phyloP scores from a whole-genome alignment of 345 rosid species.

The Microcos paniculata region DNA sequence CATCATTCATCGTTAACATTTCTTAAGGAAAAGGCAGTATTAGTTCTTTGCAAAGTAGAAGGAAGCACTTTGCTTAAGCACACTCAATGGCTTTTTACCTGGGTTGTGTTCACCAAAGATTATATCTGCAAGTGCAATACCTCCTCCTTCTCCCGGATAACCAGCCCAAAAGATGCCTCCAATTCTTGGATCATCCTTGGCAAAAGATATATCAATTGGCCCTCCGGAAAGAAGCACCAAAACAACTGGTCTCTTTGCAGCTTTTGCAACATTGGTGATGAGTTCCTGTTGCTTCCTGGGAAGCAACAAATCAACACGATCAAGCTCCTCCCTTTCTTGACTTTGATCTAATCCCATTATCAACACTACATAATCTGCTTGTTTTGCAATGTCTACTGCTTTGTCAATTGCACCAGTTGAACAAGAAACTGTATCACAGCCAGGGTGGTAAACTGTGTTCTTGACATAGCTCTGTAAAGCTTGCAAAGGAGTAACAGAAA shows the following conservation, averaged over 20 bases:
- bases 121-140: constrained; percentile 74
- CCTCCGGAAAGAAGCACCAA: constrained; percentile 84
- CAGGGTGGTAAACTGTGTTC: constrained; percentile 44
- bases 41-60: neutral
- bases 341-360: constrained; percentile 86
- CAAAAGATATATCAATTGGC: constrained; percentile 74
- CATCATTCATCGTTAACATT: neutral
- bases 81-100: constrained; percentile 38
- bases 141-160: constrained; percentile 92
- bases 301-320: constrained; percentile 63
- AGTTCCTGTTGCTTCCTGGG: constrained; percentile 81
- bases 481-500: constrained; percentile 51
- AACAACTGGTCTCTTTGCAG: constrained; percentile 64
- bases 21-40: neutral
- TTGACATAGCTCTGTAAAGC: constrained; percentile 54
- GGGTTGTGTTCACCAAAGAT: constrained; percentile 91
- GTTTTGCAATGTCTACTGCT: constrained; percentile 52
- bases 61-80: neutral
- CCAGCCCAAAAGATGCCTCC: constrained; percentile 94
- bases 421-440: constrained; percentile 73
- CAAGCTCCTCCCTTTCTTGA: constrained; percentile 70
- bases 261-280: constrained; percentile 52
- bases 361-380: constrained; percentile 66
- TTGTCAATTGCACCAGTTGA: constrained; percentile 46
- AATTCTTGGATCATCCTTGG: constrained; percentile 47